These are phyloP conservation scores for Podospora pseudopauciseta DNA, from an alignment of 495 filamentous ascomycete species.

Conservation along the genomic window DNA sequence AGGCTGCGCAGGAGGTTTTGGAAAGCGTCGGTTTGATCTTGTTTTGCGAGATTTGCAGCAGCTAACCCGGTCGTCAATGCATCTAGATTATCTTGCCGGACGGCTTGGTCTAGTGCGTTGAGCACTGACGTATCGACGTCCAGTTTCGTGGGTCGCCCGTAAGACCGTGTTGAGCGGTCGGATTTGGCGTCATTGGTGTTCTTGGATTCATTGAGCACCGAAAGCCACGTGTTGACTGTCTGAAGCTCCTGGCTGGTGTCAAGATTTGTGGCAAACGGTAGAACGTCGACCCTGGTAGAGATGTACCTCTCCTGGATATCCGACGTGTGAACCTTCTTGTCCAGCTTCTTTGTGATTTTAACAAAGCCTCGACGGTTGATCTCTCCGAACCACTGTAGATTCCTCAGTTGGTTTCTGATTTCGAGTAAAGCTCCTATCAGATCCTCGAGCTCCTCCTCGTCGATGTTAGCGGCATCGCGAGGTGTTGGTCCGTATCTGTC, in stretches of 20 bases:
- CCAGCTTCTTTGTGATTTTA: conserved; percentile 97
- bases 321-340: conserved; percentile 74
- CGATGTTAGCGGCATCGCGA: conserved; percentile 47
- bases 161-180: conserved; percentile 63
- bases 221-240: conserved; percentile 87
- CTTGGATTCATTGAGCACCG: conserved; percentile 69
- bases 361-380: conserved; percentile 92
- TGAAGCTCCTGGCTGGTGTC: conserved; percentile 63
- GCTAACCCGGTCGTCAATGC: conserved; percentile 57
- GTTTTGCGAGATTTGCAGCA: conserved; percentile 55
- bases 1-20: conserved; percentile 69
- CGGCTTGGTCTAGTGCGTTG: conserved; percentile 70
- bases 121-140: conserved; percentile 31
- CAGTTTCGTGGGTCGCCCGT: conserved; percentile 61
- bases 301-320: conserved; percentile 78
- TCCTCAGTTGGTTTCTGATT: conserved; percentile 77
- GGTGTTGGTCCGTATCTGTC: conserved; percentile 70
- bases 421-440: conserved; percentile 85
- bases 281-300: conserved; percentile 78
- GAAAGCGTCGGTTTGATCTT: conserved; percentile 46
- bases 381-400: conserved; percentile 96
- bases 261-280: conserved; percentile 76
- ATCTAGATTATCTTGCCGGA: conserved; percentile 67
- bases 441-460: conserved; percentile 79
- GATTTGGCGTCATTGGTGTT: conserved; percentile 67